Percentiles rank a stretch among this genome's conserved stretches.
phyloP scores from a whole-genome alignment of 768 basidiomycete species.

The Tubosaeta sp. region DNA sequence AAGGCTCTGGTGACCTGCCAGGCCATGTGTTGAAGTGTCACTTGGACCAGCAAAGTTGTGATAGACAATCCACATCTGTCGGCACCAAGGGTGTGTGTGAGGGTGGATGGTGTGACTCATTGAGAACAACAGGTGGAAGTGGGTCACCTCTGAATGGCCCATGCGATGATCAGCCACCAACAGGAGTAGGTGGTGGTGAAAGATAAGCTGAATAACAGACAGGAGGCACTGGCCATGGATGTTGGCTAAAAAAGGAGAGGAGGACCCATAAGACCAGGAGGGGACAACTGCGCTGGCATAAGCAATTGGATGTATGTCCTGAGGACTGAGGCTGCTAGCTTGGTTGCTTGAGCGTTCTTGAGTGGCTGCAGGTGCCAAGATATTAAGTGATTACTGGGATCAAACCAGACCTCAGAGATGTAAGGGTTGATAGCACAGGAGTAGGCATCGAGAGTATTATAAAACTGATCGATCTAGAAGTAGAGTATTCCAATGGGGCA shows the following conservation, averaged over 20 bases:
- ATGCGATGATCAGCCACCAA: constrained; percentile 49
- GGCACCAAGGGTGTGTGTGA: constrained; percentile 73
- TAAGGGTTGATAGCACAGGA: constrained; percentile 99
- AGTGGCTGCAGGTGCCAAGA: constrained; percentile 74
- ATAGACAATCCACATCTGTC: constrained; percentile 66
- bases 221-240: constrained; percentile 19
- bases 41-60: constrained; percentile 55
- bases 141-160: constrained; percentile 80
- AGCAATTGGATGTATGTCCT: constrained; percentile 94
- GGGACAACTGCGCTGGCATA: constrained; percentile 78
- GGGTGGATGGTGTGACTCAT: constrained; percentile 64
- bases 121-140: constrained; percentile 75
- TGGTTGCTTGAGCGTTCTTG: constrained; percentile 74
- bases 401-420: constrained; percentile 80
- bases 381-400: constrained; percentile 81
- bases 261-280: constrained; percentile 59
- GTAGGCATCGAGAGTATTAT: constrained; percentile 97
- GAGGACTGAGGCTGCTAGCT: constrained; percentile 82
- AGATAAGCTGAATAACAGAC: constrained; percentile 54
- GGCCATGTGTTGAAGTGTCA: constrained; percentile 45
- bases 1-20: constrained; percentile 49
- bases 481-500: constrained; percentile 98
- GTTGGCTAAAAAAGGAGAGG: constrained; percentile 56
- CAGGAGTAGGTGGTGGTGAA: constrained; percentile 55
- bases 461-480: constrained; percentile 99